Conservation (phyloP, 805 yeast species). For the Cyberlindnera suaveolens region DNA sequence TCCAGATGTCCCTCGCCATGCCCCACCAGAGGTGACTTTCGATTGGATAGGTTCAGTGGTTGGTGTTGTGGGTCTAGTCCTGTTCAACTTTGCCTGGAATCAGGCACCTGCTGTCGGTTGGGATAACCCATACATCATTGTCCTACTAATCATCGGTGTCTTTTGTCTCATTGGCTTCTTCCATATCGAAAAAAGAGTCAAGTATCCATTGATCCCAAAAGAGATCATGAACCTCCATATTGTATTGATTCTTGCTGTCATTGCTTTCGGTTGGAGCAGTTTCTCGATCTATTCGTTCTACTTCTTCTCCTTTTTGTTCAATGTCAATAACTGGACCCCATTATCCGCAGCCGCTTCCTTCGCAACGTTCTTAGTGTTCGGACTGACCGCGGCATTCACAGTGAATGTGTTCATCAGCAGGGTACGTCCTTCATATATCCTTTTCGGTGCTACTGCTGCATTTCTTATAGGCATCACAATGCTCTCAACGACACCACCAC, state of each 20-base stretch:
- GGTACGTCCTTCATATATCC: conserved; percentile 42
- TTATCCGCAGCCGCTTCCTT: conserved; percentile 41
- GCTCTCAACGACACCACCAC: conserved; percentile 49
- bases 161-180: conserved; percentile 39
- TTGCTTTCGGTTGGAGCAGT: conserved; percentile 69
- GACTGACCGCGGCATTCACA: conserved; percentile 46
- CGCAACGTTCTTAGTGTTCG: conserved; percentile 43
- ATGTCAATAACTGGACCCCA: conserved; percentile 43
- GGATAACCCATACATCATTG: conserved; percentile 52
- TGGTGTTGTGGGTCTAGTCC: conserved; percentile 54
- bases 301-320: conserved; percentile 44
- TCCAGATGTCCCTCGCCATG: conserved; percentile 25
- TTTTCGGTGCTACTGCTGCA: conserved; percentile 44
- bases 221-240: conserved; percentile 39
- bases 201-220: conserved; percentile 49
- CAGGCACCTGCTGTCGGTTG: conserved; percentile 75
- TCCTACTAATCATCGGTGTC: conserved; percentile 45
- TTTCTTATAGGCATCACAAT: conserved; percentile 50
- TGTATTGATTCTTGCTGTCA: conserved; percentile 41
- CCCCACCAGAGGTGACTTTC: conserved; percentile 25
- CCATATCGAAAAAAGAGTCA: conserved; percentile 38
- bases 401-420: conserved; percentile 43
- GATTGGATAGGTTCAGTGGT: conserved; percentile 48
- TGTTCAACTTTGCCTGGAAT: conserved; percentile 66
- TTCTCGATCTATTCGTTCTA: conserved; percentile 73